phyloP scores from a whole-genome alignment of 2,329 filamentous ascomycete species.

The Tricladium varicosporioides region DNA sequence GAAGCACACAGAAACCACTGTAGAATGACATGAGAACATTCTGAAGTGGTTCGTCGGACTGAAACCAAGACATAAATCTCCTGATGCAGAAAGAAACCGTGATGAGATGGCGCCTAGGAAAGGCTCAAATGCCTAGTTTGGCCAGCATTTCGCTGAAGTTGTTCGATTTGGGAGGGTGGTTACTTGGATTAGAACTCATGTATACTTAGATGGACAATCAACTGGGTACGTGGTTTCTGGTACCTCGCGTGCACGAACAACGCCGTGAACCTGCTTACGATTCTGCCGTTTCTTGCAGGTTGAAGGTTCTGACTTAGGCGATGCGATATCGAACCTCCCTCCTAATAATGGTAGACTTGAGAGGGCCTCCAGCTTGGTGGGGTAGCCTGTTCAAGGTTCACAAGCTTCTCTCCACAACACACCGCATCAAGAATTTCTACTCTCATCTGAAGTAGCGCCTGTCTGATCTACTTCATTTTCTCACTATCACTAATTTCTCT shows the following conservation, averaged over 20 bases:
- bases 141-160: not conserved
- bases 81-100: not conserved
- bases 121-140: not conserved
- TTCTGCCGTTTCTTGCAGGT: not conserved
- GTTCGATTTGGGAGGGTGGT: not conserved
- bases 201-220: not conserved
- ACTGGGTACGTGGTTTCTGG: not conserved
- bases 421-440: not conserved
- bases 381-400: not conserved
- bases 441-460: slow-evolving; percentile 8
- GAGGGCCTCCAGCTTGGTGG: not conserved
- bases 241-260: not conserved
- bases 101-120: not conserved
- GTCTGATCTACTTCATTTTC: slow-evolving; percentile 3
- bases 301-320: not conserved
- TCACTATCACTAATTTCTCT: not conserved
- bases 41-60: not conserved
- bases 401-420: not conserved
- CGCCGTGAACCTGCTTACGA: not conserved
- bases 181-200: not conserved
- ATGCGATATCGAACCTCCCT: not conserved
- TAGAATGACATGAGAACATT: not conserved
- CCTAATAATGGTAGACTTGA: not conserved
- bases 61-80: not conserved
- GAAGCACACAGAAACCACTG: too few relatives aligned